Evolutionary conservation across 1,284 basidiomycete species (phyloP).

Genomic region (Trichosporon inkin): DNA sequence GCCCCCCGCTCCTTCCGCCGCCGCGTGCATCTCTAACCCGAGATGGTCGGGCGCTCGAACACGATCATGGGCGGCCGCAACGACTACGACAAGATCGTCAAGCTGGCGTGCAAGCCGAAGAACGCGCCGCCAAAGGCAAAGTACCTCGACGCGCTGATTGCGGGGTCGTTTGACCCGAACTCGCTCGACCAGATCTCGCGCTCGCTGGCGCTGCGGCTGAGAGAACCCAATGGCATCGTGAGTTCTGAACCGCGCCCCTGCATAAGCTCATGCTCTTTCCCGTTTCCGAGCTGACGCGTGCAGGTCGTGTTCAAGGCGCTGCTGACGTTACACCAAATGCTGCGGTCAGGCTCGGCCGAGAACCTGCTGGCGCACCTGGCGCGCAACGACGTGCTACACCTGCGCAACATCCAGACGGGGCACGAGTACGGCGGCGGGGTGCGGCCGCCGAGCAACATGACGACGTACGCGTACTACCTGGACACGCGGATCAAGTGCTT

Average conservation of each 20-base stretch:
- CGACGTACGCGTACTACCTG: constrained; percentile 83
- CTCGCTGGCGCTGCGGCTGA: constrained; percentile 73
- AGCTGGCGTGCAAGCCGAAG: constrained; percentile 91
- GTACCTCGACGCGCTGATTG: constrained; percentile 70
- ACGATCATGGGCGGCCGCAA: constrained; percentile 16
- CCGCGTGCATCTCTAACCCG: background rate
- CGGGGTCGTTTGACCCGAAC: constrained; percentile 91
- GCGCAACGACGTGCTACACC: constrained; percentile 68
- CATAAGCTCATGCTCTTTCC: background rate
- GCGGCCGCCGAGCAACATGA: constrained; percentile 75
- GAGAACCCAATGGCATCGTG: constrained; percentile 86
- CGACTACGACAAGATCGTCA: constrained; percentile 55
- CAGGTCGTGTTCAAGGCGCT: constrained; percentile 95
- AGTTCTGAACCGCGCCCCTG: constrained; percentile 39
- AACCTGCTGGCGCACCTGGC: constrained; percentile 80
- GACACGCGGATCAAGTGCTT: constrained; percentile 86
- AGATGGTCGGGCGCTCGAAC: background rate
- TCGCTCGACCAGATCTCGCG: constrained; percentile 87
- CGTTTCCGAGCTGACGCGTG: background rate
- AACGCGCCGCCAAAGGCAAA: constrained; percentile 88
- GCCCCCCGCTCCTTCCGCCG: background rate
- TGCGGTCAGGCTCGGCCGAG: constrained; percentile 88
- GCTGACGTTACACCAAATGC: constrained; percentile 89
- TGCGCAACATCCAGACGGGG: constrained; percentile 71
- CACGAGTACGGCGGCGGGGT: constrained; percentile 18